Evolutionary conservation across 2,329 filamentous ascomycete genomes (phyloP).

Genomic region (Claviceps humidiphila): DNA sequence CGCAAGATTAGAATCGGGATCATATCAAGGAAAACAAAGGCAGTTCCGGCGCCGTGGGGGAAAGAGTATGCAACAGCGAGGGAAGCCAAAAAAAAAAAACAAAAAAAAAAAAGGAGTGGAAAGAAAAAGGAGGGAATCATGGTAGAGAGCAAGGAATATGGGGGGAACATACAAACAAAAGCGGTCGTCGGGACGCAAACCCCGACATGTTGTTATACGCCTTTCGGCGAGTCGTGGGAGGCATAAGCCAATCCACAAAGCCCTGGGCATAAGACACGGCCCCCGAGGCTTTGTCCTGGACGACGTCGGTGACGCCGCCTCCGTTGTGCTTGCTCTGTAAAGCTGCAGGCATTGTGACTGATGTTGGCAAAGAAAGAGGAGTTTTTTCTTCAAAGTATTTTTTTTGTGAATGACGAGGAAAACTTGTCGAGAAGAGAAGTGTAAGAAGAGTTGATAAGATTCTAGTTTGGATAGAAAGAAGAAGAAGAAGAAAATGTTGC

Average conservation of each 20-base stretch:
- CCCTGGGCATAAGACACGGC: conserved; percentile 28
- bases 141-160: too few relatives aligned
- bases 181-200: conserved; percentile 51
- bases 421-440: too few relatives aligned
- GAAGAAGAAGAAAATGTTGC: not conserved
- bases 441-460: too few relatives aligned
- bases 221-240: conserved; percentile 45
- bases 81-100: too few relatives aligned
- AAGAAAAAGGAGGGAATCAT: not conserved
- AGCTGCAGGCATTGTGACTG: conserved; percentile 1
- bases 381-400: too few relatives aligned
- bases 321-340: conserved; percentile 7
- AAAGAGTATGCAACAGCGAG: not conserved
- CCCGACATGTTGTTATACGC: conserved; percentile 37
- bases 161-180: conserved; percentile 47
- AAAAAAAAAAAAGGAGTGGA: too few relatives aligned
- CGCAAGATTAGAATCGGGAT: not conserved
- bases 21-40: not conserved
- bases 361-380: not conserved
- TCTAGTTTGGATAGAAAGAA: too few relatives aligned
- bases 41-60: not conserved
- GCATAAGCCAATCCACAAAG: conserved; percentile 38
- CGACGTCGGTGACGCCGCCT: conserved; percentile 13
- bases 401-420: too few relatives aligned
- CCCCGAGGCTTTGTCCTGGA: conserved; percentile 21